Evolutionary conservation across 371 early-diverging fungal genomes (phyloP).

Genomic region (Mucor mucedo): DNA sequence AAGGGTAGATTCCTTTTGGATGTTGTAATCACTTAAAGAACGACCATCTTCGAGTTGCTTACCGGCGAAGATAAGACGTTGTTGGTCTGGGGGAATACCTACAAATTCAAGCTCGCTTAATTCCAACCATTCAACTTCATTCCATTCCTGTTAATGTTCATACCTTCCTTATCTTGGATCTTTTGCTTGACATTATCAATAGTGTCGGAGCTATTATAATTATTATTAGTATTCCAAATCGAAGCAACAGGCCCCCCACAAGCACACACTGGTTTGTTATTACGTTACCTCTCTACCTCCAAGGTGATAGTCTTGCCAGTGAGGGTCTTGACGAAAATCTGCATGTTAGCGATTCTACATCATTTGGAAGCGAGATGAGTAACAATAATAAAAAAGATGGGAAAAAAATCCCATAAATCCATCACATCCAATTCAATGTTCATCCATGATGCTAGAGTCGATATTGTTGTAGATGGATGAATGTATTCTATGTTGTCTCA

Average conservation of each 20-base stretch:
- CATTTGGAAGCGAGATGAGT: neutral
- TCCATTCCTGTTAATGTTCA: neutral
- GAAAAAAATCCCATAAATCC: slow-evolving; percentile 2
- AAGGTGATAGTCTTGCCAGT: slow-evolving; percentile 95
- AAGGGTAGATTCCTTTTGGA: slow-evolving; percentile 95
- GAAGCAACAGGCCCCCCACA: no score
- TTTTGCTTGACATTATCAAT: slow-evolving; percentile 87
- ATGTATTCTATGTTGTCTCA: slow-evolving; percentile 21
- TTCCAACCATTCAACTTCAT: neutral
- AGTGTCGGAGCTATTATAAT: slow-evolving; percentile 52
- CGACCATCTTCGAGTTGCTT: slow-evolving; percentile 99
- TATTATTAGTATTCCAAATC: neutral
- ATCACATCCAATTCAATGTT: slow-evolving; percentile 1
- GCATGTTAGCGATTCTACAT: slow-evolving; percentile 52
- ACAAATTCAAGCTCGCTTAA: slow-evolving; percentile 1
- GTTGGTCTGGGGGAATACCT: slow-evolving; percentile 99
- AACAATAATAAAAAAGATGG: neutral
- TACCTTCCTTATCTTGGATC: slow-evolving; percentile 97
- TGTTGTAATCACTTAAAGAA: slow-evolving; percentile 81
- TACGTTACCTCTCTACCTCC: slow-evolving; percentile 80
- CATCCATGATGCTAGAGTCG: neutral
- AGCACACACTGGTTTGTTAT: neutral
- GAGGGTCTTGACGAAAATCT: slow-evolving; percentile 89
- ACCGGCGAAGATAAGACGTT: slow-evolving; percentile 99
- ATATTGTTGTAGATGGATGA: slow-evolving; percentile 16